Percentiles rank a stretch among this genome's conserved stretches.
phyloP scores from a whole-genome alignment of 2,329 filamentous ascomycete species.

The Pseudogymnoascus sp. region DNA sequence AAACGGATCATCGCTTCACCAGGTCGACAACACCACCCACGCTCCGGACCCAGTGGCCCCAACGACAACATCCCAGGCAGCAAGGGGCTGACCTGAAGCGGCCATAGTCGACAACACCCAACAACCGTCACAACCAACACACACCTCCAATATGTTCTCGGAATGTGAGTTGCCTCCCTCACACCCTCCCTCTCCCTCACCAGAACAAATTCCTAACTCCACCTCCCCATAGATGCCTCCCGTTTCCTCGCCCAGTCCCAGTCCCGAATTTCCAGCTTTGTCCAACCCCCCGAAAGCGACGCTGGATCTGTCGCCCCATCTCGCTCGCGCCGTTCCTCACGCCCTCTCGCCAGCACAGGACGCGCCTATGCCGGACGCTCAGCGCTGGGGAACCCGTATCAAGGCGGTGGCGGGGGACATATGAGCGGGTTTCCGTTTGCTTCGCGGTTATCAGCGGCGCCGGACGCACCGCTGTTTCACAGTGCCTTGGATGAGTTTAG shows the following conservation, averaged over 20 bases:
- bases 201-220: constrained; percentile 12
- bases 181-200: not conserved
- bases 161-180: constrained; percentile 59
- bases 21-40: not conserved
- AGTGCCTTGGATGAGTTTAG: constrained; percentile 83
- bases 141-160: constrained; percentile 59
- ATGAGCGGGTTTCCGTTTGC: constrained; percentile 71
- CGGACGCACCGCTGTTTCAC: constrained; percentile 89
- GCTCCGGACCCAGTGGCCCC: not conserved
- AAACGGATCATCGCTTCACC: constrained; percentile 6
- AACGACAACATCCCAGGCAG: not conserved
- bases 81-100: constrained; percentile 4
- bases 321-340: constrained; percentile 11
- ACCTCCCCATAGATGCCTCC: constrained; percentile 66
- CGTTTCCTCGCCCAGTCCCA: constrained; percentile 94
- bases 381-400: constrained; percentile 65
- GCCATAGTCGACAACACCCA: not conserved
- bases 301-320: constrained; percentile 8
- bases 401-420: constrained; percentile 55
- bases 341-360: constrained; percentile 12
- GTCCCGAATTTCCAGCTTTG: constrained; percentile 71
- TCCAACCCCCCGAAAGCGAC: constrained; percentile 47
- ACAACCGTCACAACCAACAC: not conserved
- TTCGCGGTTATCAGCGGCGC: constrained; percentile 60
- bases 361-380: constrained; percentile 18